Evolutionary conservation across 306 rosid species (phyloP).

Genomic region (Astragalus glycyphyllos): DNA sequence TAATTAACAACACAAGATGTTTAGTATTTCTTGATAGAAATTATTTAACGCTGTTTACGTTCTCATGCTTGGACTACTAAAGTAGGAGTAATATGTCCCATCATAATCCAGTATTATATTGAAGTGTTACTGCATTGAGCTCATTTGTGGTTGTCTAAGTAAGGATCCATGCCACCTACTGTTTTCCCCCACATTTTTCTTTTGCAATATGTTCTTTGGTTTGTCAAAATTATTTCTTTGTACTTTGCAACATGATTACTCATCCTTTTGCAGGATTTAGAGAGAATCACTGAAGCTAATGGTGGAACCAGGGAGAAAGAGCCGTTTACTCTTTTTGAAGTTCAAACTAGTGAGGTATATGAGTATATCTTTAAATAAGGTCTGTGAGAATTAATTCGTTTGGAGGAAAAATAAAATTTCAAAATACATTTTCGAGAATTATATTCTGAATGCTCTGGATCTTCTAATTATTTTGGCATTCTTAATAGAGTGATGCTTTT

Average conservation of each 20-base stretch:
- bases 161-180: slow-evolving; percentile 22
- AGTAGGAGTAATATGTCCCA: slow-evolving; percentile 27
- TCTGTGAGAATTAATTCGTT: slow-evolving; percentile 9
- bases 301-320: slow-evolving; percentile 76
- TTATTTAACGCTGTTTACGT: slow-evolving; percentile 10
- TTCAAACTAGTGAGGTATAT: slow-evolving; percentile 69
- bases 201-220: slow-evolving; percentile 32
- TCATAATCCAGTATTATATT: slow-evolving; percentile 28
- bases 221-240: slow-evolving; percentile 18
- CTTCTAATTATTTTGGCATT: slow-evolving; percentile 33
- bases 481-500: background rate
- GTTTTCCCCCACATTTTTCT: slow-evolving; percentile 8
- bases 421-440: slow-evolving; percentile 25
- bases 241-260: slow-evolving; percentile 16
- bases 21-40: slow-evolving; percentile 36
- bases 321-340: slow-evolving; percentile 79
- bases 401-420: slow-evolving; percentile 21
- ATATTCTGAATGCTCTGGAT: slow-evolving; percentile 29
- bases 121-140: slow-evolving; percentile 25
- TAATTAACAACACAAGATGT: slow-evolving; percentile 9
- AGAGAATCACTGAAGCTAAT: slow-evolving; percentile 64
- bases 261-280: slow-evolving; percentile 69
- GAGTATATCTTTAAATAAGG: slow-evolving; percentile 23
- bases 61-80: slow-evolving; percentile 14
- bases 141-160: slow-evolving; percentile 40